Evolutionary conservation across 2,329 filamentous ascomycete genomes (phyloP).

Genomic region (Talaromyces albobiverticillius): DNA sequence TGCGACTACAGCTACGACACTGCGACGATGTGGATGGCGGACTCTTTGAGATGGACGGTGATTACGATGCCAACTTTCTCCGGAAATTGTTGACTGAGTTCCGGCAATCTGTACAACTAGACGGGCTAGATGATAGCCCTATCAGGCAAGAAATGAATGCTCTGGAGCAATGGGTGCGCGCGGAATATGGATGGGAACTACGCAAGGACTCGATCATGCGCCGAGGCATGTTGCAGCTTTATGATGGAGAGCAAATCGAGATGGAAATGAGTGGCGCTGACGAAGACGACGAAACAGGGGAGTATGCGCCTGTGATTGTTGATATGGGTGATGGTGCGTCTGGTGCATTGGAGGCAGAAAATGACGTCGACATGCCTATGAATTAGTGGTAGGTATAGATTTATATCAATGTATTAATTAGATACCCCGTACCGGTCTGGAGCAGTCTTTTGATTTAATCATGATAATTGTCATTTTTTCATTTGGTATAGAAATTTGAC

Average conservation of each 20-base stretch:
- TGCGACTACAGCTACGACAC: constrained; percentile 54
- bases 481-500: constrained; percentile 16
- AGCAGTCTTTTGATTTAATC: constrained; percentile 10
- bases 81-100: constrained; percentile 53
- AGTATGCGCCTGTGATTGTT: constrained; percentile 62
- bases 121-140: not conserved
- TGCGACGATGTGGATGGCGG: constrained; percentile 60
- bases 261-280: constrained; percentile 55
- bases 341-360: constrained; percentile 8
- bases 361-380: constrained; percentile 13
- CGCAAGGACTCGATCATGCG: constrained; percentile 52
- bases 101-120: constrained; percentile 40
- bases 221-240: constrained; percentile 58
- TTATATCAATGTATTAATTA: too few species aligned
- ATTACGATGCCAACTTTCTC: constrained; percentile 53
- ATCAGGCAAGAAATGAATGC: constrained; percentile 47
- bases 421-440: not conserved
- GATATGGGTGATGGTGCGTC: constrained; percentile 41
- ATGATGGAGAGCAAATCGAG: constrained; percentile 62
- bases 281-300: constrained; percentile 62
- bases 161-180: constrained; percentile 53
- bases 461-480: constrained; percentile 16
- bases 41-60: constrained; percentile 56
- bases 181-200: constrained; percentile 58
- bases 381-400: not conserved